phyloP scores from a whole-genome alignment of 2,329 filamentous ascomycete genomes.

The Hymenoscyphus albidus region DNA sequence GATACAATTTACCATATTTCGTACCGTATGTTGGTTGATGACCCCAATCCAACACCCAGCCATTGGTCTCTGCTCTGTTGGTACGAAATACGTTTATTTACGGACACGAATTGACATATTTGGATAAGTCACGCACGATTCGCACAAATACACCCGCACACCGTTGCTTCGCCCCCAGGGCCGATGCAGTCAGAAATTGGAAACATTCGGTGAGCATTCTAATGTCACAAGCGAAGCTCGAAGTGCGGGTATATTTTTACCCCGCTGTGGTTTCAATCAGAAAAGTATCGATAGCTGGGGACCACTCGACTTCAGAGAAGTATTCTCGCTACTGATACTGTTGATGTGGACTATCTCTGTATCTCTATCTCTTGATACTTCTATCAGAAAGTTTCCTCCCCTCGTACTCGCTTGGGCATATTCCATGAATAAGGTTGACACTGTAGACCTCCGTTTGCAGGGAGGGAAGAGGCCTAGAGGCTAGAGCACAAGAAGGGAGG shows the following conservation, averaged over 20 bases:
- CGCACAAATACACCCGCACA: background rate
- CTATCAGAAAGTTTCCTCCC: background rate
- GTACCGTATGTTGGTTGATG: background rate
- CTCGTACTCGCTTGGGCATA: background rate
- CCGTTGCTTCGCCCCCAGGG: background rate
- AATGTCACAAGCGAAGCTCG: background rate
- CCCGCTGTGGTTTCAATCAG: background rate
- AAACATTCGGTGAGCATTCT: background rate
- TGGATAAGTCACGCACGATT: background rate
- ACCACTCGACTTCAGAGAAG: no score
- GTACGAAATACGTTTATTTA: background rate
- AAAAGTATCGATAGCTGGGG: no score
- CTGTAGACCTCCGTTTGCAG: background rate
- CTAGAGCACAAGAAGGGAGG: background rate
- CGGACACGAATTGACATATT: background rate
- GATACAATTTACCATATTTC: background rate
- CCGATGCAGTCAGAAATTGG: conserved; percentile 2
- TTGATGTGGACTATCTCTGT: background rate
- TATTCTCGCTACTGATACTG: background rate
- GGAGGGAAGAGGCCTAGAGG: background rate
- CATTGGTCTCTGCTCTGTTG: background rate
- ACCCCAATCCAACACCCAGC: background rate
- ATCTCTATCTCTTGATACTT: background rate
- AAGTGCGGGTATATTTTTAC: background rate
- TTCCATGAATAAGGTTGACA: background rate